Evolutionary conservation across 2,329 filamentous ascomycete species (phyloP), one percentile per base, ranked within the genome.

Genomic region (Aspergillus pseudonomiae): DNA sequence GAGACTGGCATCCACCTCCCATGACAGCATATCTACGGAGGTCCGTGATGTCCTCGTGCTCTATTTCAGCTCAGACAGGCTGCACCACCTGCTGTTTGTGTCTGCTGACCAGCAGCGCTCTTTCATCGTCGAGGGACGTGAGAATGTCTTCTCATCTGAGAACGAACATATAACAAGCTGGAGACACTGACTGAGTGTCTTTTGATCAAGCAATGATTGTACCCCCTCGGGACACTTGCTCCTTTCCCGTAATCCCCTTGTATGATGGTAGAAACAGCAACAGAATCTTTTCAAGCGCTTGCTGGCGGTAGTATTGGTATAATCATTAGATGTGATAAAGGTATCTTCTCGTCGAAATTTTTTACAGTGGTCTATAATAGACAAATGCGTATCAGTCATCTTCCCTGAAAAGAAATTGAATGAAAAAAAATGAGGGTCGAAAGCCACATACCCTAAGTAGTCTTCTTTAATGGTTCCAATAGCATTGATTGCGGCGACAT

Each of bases 391-490:
- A 62, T 75, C 59, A 71, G 67, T 55, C 60, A 53, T 36, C 10
- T 50, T 12, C n/a, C 50, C 26, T 1, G 21, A 45, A 11, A 3
- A 19, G 30, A 52, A 32, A 32, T 28, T 28, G 26, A 5, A 52
- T 4, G 10, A 48, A 26, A 11, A 30, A 34, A 34, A 21, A 7
- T 19, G 53, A 26, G 46, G 26, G 54, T 36, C 28, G 2, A 12
- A 28, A 36, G 54, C 6, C 26, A 73, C 79, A 68, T 68, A 83
- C 81, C 81, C 81, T 68, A 83, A 75, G 68, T 78, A 83, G 71
- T 83, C 87, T 76, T 90, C 94, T 81, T 96, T 97, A 82, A 99
- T 97, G 70, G 93, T 98, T 65, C 94, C 95, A 78, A 99, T 96
- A 43, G 94, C 95, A 85, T 91, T 97, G 87, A 99, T 96, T 77